Conservation (phyloP, 140 eudicot species). For the Bidens hawaiensis region DNA sequence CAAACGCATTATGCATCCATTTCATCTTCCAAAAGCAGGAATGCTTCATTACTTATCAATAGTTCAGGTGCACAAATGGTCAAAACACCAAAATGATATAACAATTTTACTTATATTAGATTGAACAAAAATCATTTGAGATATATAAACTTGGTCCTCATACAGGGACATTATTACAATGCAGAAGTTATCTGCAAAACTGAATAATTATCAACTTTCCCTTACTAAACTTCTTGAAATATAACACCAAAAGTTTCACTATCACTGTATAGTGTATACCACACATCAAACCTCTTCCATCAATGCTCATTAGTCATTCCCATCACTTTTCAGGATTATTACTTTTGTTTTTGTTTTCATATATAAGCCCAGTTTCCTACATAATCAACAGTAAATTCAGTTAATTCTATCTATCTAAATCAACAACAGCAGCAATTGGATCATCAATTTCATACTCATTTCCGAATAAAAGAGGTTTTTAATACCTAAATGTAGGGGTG, state of each 20-base stretch:
- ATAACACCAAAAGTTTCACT: conserved; percentile 21
- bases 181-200: conserved; percentile 35
- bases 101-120: background rate
- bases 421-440: background rate
- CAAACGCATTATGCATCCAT: conserved; percentile 8
- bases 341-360: conserved; percentile 53
- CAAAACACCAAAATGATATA: background rate
- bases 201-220: conserved; percentile 26
- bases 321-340: conserved; percentile 33
- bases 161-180: conserved; percentile 33
- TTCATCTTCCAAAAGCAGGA: background rate
- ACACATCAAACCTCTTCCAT: conserved; percentile 6
- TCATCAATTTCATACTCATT: background rate
- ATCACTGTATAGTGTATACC: conserved; percentile 20
- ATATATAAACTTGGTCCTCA: conserved; percentile 20
- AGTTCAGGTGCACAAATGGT: background rate
- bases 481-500: background rate
- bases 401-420: background rate
- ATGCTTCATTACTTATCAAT: background rate
- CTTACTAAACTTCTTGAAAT: conserved; percentile 2
- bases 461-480: background rate
- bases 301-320: too few species aligned
- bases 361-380: conserved; percentile 67
- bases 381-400: background rate
- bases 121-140: conserved; percentile 7